These are phyloP conservation scores for Naumovozyma castellii DNA, from an alignment of 805 yeast genomes.

Conservation along the genomic window DNA sequence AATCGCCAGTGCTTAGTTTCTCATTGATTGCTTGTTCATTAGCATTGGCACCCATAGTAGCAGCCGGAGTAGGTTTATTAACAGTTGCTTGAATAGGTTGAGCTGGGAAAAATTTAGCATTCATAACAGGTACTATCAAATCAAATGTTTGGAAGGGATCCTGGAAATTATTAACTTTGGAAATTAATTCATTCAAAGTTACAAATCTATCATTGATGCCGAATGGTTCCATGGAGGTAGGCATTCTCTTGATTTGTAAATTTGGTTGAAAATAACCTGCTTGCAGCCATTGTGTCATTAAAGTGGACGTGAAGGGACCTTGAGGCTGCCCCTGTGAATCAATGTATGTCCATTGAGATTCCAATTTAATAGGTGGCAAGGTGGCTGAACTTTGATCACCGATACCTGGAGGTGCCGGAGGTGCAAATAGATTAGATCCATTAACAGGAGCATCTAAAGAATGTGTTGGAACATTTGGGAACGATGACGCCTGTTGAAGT, in stretches of 20 bases:
- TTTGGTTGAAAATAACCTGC: constrained; percentile 50
- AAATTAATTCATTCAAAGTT: constrained; percentile 14
- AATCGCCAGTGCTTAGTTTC: constrained; percentile 12
- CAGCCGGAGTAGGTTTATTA: not conserved
- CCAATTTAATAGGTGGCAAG: constrained; percentile 23
- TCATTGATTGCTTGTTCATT: not conserved
- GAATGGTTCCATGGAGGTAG: constrained; percentile 18
- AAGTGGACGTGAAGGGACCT: constrained; percentile 71
- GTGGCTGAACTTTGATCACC: not conserved
- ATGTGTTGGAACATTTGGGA: not conserved
- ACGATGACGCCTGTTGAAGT: not conserved
- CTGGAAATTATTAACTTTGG: constrained; percentile 15
- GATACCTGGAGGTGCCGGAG: not conserved
- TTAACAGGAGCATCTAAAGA: not conserved
- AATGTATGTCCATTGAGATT: constrained; percentile 59
- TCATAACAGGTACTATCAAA: constrained; percentile 2
- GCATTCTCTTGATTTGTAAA: constrained; percentile 45
- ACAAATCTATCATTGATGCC: constrained; percentile 18
- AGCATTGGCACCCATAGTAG: not conserved
- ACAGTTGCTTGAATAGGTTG: not conserved
- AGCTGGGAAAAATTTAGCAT: no score
- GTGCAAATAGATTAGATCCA: no score
- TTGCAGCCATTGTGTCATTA: constrained; percentile 74
- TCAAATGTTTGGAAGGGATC: constrained; percentile 19
- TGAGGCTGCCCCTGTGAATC: constrained; percentile 62